Evolutionary conservation across 352 stramenopile genomes (phyloP).

Genomic region (Globisporangium spinosum): DNA sequence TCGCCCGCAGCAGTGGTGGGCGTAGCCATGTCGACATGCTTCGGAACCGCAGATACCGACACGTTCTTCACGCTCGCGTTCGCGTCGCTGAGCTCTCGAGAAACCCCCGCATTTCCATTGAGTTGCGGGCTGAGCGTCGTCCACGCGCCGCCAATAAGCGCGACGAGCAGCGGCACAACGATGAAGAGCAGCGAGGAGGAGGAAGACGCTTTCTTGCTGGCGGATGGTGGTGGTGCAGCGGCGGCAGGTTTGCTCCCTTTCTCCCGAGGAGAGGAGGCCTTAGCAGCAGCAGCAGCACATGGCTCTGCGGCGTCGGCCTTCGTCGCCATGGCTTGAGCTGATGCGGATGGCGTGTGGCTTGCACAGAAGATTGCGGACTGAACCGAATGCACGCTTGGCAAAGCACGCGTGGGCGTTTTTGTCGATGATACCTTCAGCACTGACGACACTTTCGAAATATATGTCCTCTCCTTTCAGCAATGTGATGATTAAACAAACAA

Average conservation of each 20-base stretch:
- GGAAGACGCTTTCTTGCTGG: neutral
- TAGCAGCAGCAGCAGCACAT: neutral
- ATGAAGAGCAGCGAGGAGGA: constrained; percentile 28
- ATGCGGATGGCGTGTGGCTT: neutral
- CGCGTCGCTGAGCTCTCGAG: constrained; percentile 13
- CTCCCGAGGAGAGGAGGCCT: neutral
- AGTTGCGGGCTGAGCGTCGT: constrained; percentile 11
- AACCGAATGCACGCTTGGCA: neutral
- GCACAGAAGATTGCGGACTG: constrained; percentile 1
- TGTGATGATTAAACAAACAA: neutral
- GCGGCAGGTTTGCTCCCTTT: neutral
- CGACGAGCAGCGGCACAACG: constrained; percentile 30
- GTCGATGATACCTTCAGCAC: constrained; percentile 6
- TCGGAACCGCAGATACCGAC: neutral
- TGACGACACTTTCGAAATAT: neutral
- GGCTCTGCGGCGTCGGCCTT: neutral
- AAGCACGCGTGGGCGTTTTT: neutral
- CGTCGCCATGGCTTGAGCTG: constrained; percentile 2
- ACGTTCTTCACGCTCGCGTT: neutral
- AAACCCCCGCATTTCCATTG: neutral
- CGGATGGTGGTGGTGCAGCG: neutral
- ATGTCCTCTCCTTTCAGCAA: neutral
- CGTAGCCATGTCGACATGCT: neutral
- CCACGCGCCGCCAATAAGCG: constrained; percentile 32
- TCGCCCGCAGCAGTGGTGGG: neutral